Conservation (phyloP, 2,329 filamentous ascomycete genomes). For the Pleomassaria siparia region DNA sequence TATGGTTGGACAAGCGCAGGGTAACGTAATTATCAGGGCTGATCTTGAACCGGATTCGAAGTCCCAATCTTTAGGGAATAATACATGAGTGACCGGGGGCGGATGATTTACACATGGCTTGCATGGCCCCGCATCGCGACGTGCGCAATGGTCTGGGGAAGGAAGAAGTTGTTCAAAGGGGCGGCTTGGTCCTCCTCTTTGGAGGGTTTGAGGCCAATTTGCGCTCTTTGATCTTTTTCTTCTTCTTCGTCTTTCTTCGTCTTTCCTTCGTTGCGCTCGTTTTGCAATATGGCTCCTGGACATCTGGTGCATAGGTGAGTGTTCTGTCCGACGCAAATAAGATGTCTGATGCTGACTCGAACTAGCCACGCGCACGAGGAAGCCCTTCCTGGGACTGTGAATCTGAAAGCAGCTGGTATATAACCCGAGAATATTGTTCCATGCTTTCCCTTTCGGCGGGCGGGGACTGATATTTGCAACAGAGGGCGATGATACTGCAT, state of each 20-base stretch:
- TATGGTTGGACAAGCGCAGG: too few relatives aligned
- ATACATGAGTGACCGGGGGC: background rate
- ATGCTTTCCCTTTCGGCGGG: background rate
- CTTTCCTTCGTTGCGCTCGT: background rate
- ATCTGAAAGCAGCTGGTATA: constrained; percentile 47
- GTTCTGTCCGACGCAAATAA: background rate
- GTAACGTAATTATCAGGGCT: too few relatives aligned
- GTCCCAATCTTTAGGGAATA: too few relatives aligned
- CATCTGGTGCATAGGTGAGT: constrained; percentile 1
- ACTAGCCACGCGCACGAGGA: constrained; percentile 58
- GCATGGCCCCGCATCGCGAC: background rate
- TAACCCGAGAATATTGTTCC: too few relatives aligned
- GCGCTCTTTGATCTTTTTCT: background rate
- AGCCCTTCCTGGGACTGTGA: constrained; percentile 59
- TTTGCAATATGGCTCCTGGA: background rate
- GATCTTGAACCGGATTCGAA: background rate
- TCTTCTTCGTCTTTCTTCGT: background rate
- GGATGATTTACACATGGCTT: background rate
- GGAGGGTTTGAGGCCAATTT: background rate
- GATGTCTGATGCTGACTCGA: background rate
- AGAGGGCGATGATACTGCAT: constrained; percentile 62
- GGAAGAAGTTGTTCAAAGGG: background rate
- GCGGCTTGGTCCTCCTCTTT: background rate
- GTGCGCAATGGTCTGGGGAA: background rate
- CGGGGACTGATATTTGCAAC: constrained; percentile 3